Base-by-base conservation (phyloP, 148 eudicot species). In the Persicaria maculosa region DNA sequence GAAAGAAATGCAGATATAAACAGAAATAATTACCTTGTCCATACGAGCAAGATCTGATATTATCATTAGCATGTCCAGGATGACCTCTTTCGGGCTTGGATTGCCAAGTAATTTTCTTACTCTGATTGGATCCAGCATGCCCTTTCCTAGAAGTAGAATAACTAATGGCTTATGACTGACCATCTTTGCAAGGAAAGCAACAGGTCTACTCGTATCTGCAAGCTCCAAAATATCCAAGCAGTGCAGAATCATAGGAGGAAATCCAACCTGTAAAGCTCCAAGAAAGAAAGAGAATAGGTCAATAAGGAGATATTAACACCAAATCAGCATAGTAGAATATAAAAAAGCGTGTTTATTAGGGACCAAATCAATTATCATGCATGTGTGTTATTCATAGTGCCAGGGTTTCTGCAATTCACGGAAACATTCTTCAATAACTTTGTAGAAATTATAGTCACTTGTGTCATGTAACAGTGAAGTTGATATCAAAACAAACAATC, bases 11-110 rank as follows among this genome's bases (percentile, higher is more conserved):
- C 47, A 68, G 71, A 68, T 68, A 11, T 1, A 7, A 19, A 76
- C 40, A 31, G 43, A 47, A 55, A 45, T 16, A 46, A 81, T 71
- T 80, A 96, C 99, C 97, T 92, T 92, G 52, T 96, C 97, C 96
- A 90, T 92, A 45, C 99, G 99, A 79, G 99, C 97, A 72, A 96
- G 86, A 84, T 92, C 97, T 77, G 99, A 96, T 47, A 92, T 81
- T 57, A 92, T 90, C 94, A 86, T 88, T 19, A 96, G 97, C 76
- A 90, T 82, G 78, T 92, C 97, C 75, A 90, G 58, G 74, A 82
- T 84, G 83, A 90, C 92, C 74, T 91, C 99, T 86, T 83, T 85
- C 3, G 99, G 97, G 79, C 88, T 81, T 62, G 94, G 79, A 75
- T 77, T 61, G 71, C 84, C 85, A 78, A 96, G 91, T 76, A 92